A percentile compares a stretch with the other conserved stretches of the same genome.
phyloP scores from a whole-genome alignment of 176 grass and related monocot species.

The Sorghum bicolor region DNA sequence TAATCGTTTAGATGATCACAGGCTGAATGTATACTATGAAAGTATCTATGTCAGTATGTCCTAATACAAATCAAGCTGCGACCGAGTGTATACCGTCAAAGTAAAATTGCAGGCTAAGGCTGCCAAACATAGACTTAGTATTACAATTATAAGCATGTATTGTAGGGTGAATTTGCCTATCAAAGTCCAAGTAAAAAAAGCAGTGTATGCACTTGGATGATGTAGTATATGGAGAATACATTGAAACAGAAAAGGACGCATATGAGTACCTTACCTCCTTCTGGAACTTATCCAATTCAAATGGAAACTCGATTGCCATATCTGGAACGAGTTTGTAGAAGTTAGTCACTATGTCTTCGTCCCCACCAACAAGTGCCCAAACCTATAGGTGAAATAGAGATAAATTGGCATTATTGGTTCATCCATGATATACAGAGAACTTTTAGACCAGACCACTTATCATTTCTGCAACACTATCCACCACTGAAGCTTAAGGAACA shows the following conservation, averaged over 20 bases:
- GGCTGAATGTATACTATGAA: background rate
- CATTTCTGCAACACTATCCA: slow-evolving; percentile 6
- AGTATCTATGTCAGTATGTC: background rate
- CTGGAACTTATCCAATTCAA: slow-evolving; percentile 94
- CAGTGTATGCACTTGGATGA: background rate
- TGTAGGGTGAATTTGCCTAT: background rate
- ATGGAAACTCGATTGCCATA: slow-evolving; percentile 94
- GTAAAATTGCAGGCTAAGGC: slow-evolving; percentile 4
- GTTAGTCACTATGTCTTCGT: slow-evolving; percentile 52
- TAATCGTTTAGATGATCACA: background rate
- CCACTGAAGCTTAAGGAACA: background rate
- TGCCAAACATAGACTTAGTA: background rate
- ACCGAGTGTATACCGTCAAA: background rate
- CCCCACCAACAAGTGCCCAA: slow-evolving; percentile 70
- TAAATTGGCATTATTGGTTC: slow-evolving; percentile 2
- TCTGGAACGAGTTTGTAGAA: slow-evolving; percentile 91
- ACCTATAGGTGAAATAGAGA: slow-evolving; percentile 45
- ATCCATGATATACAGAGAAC: slow-evolving; percentile 25
- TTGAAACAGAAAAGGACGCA: slow-evolving; percentile 11
- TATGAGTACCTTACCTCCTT: slow-evolving; percentile 65
- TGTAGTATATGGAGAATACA: slow-evolving; percentile 1
- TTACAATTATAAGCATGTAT: background rate
- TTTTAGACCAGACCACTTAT: slow-evolving; percentile 1
- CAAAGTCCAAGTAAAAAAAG: background rate
- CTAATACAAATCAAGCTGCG: slow-evolving; percentile 1